Evolutionary conservation across 2,329 filamentous ascomycete species (phyloP), one percentile per base, ranked within the genome.

Genomic region (Aspergillus felis): DNA sequence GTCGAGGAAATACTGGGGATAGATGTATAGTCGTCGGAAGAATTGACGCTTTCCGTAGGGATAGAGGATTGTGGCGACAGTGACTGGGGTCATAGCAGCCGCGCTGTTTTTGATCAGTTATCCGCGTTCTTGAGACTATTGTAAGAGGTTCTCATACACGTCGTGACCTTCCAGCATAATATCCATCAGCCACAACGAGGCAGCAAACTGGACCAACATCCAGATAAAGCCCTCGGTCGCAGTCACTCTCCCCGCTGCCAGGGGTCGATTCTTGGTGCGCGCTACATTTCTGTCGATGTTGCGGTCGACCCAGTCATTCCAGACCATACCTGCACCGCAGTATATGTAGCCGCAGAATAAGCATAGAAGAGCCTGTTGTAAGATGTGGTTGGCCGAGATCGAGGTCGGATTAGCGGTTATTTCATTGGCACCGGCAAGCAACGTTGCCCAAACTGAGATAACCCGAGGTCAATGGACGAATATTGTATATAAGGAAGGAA

Each of bases 271-370:
- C 54, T 70, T 70, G 17, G 68, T 70, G n/a, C 68, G 63, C 3
- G 63, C 61, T 9, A 69, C 66, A 7, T 68, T 61, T 24, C 59
- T 57, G 38, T 70, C 68, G 28, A 70, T 68, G 35, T 69, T 63
- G 2, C 64, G 66, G 49, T 70, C 68, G 5, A 70, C 60, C 59
- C 61, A 68, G 56, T 70, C 68, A 41, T 70, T 69, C 68, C 68
- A 70, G 2, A 68, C 68, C 66, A 69, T 70, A 8, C 67, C 68
- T 1, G 68, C 68, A 5, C 68, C 68, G 44, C 66, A 68, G 41
- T 69, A 69, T 1, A 67, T 32, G 46, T 66, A 69, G 2, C 63
- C 59, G 35, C 62, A 60, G 14, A 65, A 27, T 25, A 68, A 65
- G 32, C 60, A 62, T 46, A 69, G 53, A 5, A 58, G 54, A 1